Evolutionary conservation across 2,329 filamentous ascomycete genomes (phyloP).

Genomic region (Waltergamsia citrina): DNA sequence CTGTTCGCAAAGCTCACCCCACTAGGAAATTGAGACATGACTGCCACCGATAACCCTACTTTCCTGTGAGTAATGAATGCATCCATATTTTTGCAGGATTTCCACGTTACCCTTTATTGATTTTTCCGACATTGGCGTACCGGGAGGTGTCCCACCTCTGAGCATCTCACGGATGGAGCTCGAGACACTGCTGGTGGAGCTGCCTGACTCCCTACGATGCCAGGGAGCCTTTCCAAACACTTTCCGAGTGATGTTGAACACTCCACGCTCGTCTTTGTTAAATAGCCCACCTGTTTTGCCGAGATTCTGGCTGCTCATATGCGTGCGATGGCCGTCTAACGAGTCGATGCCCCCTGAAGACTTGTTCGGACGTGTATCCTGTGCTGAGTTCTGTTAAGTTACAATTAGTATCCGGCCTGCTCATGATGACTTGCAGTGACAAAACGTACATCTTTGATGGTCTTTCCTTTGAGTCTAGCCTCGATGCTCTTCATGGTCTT

Average conservation of each 20-base stretch:
- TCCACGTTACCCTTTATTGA: conserved; percentile 1
- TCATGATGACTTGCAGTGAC: not conserved
- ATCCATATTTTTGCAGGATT: no score
- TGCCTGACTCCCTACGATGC: conserved; percentile 26
- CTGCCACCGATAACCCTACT: no score
- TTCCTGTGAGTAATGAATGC: no score
- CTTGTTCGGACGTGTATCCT: no score
- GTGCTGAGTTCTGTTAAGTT: no score
- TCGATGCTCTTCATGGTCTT: not conserved
- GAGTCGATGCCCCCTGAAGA: no score
- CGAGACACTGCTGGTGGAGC: conserved; percentile 26
- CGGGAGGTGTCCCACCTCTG: conserved; percentile 19
- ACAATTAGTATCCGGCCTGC: not conserved
- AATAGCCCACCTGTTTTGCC: conserved; percentile 8
- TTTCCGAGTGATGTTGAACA: conserved; percentile 18
- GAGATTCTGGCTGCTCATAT: not conserved
- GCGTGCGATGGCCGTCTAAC: not conserved
- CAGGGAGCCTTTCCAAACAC: conserved; percentile 31
- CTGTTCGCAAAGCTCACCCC: not conserved
- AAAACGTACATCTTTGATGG: not conserved
- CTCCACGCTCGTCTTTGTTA: conserved; percentile 20
- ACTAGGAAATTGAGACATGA: not conserved
- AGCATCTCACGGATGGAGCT: conserved; percentile 31
- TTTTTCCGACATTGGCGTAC: conserved; percentile 1
- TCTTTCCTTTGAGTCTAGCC: not conserved